Conservation (phyloP, 352 stramenopile species). For the Achlya hypogyna region DNA sequence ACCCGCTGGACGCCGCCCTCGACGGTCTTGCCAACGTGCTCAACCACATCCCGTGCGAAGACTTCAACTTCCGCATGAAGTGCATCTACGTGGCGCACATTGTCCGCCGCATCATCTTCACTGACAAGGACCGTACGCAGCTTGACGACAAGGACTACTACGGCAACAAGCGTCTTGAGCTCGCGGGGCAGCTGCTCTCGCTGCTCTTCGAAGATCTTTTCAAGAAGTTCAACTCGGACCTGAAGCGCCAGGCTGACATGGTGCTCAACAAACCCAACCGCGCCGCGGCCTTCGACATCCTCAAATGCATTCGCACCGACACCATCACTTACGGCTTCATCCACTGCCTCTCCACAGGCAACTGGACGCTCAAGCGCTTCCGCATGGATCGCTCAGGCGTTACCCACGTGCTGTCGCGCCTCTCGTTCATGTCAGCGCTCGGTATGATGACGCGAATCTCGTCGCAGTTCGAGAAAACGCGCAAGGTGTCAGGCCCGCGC, state of each 20-base stretch:
- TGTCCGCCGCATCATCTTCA: conserved; percentile 86
- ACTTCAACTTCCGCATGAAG: conserved; percentile 97
- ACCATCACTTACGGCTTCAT: conserved; percentile 96
- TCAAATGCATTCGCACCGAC: conserved; percentile 95
- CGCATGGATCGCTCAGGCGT: conserved; percentile 97
- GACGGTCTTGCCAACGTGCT: conserved; percentile 97
- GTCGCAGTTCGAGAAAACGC: conserved; percentile 98
- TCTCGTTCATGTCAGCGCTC: conserved; percentile 98
- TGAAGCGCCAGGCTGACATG: conserved; percentile 97
- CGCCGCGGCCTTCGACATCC: conserved; percentile 96
- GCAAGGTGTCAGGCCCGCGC: conserved; percentile 96
- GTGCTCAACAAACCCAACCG: conserved; percentile 97
- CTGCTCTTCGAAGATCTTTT: conserved; percentile 99
- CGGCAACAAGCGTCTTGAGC: conserved; percentile 99
- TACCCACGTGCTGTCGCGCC: conserved; percentile 94
- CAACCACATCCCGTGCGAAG: conserved; percentile 97
- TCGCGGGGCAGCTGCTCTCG: conserved; percentile 95
- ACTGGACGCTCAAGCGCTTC: conserved; percentile 99
- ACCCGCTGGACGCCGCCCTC: conserved; percentile 90
- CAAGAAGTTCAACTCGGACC: conserved; percentile 97
- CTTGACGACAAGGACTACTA: conserved; percentile 99
- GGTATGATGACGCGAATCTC: conserved; percentile 99
- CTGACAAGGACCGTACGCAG: conserved; percentile 77
- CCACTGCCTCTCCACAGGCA: conserved; percentile 85
- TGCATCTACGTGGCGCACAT: conserved; percentile 98